Conservation (phyloP, 192 early-diverging fungal genomes). For the Globomyces pollinis-pini region DNA sequence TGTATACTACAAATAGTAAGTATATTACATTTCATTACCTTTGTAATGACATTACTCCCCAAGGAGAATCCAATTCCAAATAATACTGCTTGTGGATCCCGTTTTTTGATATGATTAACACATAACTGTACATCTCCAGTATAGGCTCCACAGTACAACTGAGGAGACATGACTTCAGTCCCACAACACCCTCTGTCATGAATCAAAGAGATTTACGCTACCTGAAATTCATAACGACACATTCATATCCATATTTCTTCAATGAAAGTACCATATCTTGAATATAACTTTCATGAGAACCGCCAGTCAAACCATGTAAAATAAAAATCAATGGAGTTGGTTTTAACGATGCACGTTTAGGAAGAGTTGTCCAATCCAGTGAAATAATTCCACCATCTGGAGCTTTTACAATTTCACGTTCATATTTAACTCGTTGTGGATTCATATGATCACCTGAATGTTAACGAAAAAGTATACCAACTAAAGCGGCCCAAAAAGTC, state of each 20-base stretch:
- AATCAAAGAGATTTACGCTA: too few species aligned
- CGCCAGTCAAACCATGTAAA: conserved; percentile 87
- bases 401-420: conserved; percentile 50
- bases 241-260: conserved; percentile 42
- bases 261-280: conserved; percentile 49
- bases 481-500: conserved; percentile 59
- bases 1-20: conserved; percentile 67
- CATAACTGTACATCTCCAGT: conserved; percentile 72
- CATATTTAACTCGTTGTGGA: conserved; percentile 44
- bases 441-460: too few species aligned
- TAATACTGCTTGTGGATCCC: conserved; percentile 54
- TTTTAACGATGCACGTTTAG: conserved; percentile 39
- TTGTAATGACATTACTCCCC: conserved; percentile 87
- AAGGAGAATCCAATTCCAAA: conserved; percentile 84
- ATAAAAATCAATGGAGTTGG: conserved; percentile 73
- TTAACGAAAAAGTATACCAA: conserved; percentile 11
- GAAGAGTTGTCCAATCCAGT: conserved; percentile 73
- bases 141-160: conserved; percentile 73
- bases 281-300: conserved; percentile 85
- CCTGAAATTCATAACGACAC: conserved; percentile 82
- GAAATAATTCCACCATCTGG: conserved; percentile 81
- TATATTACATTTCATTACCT: conserved; percentile 27
- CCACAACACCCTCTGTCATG: conserved; percentile 86
- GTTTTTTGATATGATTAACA: conserved; percentile 43
- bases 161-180: conserved; percentile 65